Percentiles rank a stretch among this genome's conserved stretches.
Evolutionary conservation across 257 asterid genomes (phyloP).

Genomic region (Solanum pimpinellifolium): DNA sequence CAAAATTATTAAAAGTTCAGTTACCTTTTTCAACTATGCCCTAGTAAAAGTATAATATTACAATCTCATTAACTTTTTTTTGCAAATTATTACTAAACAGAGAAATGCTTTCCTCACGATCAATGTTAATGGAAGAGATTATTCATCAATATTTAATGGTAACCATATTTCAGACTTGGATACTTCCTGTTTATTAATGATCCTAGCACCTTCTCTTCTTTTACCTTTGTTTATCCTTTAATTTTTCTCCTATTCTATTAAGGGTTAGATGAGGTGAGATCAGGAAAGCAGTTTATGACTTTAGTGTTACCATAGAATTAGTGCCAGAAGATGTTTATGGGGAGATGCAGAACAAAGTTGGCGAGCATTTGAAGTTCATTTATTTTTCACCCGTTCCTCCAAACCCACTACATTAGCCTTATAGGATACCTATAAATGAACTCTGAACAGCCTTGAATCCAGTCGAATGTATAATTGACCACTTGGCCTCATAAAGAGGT

Average conservation of each 20-base stretch:
- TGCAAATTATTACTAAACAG: neutral
- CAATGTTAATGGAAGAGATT: neutral
- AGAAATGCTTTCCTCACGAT: neutral
- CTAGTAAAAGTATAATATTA: neutral
- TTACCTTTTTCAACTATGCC: neutral
- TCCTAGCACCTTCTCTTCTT: neutral
- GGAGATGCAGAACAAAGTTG: neutral
- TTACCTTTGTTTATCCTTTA: neutral
- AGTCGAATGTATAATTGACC: neutral
- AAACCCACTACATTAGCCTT: neutral
- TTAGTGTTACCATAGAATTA: neutral
- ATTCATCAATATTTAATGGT: neutral
- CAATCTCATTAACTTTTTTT: neutral
- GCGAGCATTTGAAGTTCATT: neutral
- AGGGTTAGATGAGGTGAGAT: neutral
- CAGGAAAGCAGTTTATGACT: neutral
- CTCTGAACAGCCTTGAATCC: neutral
- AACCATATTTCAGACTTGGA: neutral
- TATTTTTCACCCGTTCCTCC: neutral
- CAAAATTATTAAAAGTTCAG: neutral
- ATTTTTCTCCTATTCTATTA: neutral
- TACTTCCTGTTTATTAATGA: neutral
- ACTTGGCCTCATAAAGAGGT: neutral
- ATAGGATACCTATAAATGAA: neutral
- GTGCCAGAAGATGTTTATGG: neutral